Base-by-base conservation (phyloP, 371 early-diverging fungal species). In the Rhizopus arrhizus region DNA sequence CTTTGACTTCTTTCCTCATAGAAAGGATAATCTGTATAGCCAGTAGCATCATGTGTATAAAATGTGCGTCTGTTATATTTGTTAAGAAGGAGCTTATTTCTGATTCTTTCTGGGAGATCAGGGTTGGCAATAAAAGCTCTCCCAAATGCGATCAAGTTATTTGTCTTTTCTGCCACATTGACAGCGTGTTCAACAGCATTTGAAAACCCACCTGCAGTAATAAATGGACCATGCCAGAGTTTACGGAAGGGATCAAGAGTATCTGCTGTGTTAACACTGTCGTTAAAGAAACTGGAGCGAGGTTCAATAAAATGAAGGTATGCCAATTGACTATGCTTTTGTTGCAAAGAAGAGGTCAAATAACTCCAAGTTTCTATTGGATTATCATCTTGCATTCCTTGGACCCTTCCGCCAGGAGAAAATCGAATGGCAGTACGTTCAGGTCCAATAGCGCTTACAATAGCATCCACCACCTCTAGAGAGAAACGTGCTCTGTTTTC, bases 401-500 rank as follows among this genome's bases (percentile, higher is more conserved):
- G 64, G 50, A 56, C 58, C 3, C 13, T 36, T 0, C 53, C 56
- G 33, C 35, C 59, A 28, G 60, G 59, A 5, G 56, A 56, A 31
- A 62, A 62, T 15, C 69, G 57, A n/a, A 69, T 64, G 11, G 64
- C 61, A 3, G 65, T 64, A 11, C 61, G 52, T 6, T 69, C 61
- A n/a, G 53, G 43, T 10, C 69, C 69, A 41, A 69, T 54, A 11
- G 58, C 62, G 4, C 67, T 55, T 16, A 84, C 79, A 29, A 90
- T 81, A 2, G 68, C 75, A 28, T 64, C 59, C 11, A 84, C 68
- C 1, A 80, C 70, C 58, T 91, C 90, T 1, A 88, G 34, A 12
- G 83, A 33, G 59, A 92, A 79, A 0, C 91, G 80, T 5, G 73
- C 70, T 29, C 92, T 81, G 74, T 92, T 91, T 59, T 91, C 89